A percentile compares a stretch with the other conserved stretches of the same genome.
Evolutionary conservation across 2,329 filamentous ascomycete species (phyloP).

Genomic region (Emmonsiellopsis sp.): DNA sequence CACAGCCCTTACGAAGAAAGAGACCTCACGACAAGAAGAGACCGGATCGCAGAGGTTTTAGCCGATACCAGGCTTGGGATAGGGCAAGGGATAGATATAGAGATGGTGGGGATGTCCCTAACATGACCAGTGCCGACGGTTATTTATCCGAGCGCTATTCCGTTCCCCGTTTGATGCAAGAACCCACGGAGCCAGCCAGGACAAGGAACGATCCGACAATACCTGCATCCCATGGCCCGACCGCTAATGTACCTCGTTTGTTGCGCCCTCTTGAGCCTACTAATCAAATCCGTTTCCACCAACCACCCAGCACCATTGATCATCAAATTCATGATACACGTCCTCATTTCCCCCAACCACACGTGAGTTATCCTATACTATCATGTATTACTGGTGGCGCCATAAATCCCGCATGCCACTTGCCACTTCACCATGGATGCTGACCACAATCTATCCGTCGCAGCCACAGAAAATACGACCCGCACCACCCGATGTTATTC

Average conservation of each 20-base stretch:
- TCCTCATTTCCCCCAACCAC: not conserved
- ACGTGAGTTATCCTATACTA: not conserved
- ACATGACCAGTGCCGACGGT: constrained; percentile 1
- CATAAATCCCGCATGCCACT: too few species aligned
- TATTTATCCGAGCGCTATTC: not conserved
- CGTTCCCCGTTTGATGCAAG: not conserved
- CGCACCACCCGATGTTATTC: constrained; percentile 13
- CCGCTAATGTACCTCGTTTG: not conserved
- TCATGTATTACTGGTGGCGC: not conserved
- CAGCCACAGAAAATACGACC: constrained; percentile 4
- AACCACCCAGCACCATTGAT: not conserved
- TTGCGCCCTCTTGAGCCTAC: not conserved
- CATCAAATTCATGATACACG: not conserved
- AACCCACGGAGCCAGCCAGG: not conserved
- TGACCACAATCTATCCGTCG: constrained; percentile 1
- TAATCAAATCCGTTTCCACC: not conserved
- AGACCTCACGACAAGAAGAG: constrained; percentile 19
- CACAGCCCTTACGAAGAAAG: constrained; percentile 17
- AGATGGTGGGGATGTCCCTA: constrained; percentile 17
- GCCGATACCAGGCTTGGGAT: constrained; percentile 40
- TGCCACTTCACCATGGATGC: not conserved
- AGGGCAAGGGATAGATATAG: constrained; percentile 34
- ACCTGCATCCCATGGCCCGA: not conserved
- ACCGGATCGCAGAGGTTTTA: constrained; percentile 36
- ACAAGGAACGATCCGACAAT: not conserved